Evolutionary conservation across 768 basidiomycete genomes (phyloP).

Genomic region (Pulveroboletus sp.): DNA sequence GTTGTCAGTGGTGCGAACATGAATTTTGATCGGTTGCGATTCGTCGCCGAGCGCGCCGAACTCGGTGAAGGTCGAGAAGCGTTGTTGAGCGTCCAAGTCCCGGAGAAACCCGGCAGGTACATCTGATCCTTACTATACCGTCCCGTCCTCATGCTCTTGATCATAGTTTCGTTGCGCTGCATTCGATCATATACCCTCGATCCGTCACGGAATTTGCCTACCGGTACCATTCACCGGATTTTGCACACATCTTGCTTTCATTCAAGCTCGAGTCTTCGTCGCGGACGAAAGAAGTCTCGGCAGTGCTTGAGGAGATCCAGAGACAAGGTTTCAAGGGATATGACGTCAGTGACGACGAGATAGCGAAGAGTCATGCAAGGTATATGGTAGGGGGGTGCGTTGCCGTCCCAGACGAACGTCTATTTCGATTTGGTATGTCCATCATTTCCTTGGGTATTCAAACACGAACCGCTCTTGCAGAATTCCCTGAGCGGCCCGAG

Average conservation of each 20-base stretch:
- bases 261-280: conserved; percentile 67
- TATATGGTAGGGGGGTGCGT: conserved; percentile 92
- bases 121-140: conserved; percentile 14
- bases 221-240: conserved; percentile 69
- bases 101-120: conserved; percentile 88
- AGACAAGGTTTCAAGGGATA: conserved; percentile 71
- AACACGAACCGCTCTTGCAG: conserved; percentile 37
- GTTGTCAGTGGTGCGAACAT: conserved; percentile 97
- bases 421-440: conserved; percentile 87
- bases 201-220: conserved; percentile 96
- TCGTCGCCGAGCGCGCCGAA: conserved; percentile 98
- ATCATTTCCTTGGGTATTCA: conserved; percentile 1
- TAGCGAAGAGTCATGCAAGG: conserved; percentile 90
- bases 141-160: conserved; percentile 1
- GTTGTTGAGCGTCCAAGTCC: conserved; percentile 89
- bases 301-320: conserved; percentile 61
- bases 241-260: conserved; percentile 86
- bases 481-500: conserved; percentile 93
- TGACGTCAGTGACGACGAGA: conserved; percentile 92
- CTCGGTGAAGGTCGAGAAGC: conserved; percentile 95
- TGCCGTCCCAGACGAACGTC: conserved; percentile 74
- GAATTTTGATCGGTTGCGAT: conserved; percentile 95
- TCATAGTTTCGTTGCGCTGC: conserved; percentile 78
- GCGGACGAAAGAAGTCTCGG: conserved; percentile 57
- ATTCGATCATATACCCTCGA: conserved; percentile 84